phyloP scores from a whole-genome alignment of 2,329 filamentous ascomycete genomes.

The Scopulariopsis brevicaulis region DNA sequence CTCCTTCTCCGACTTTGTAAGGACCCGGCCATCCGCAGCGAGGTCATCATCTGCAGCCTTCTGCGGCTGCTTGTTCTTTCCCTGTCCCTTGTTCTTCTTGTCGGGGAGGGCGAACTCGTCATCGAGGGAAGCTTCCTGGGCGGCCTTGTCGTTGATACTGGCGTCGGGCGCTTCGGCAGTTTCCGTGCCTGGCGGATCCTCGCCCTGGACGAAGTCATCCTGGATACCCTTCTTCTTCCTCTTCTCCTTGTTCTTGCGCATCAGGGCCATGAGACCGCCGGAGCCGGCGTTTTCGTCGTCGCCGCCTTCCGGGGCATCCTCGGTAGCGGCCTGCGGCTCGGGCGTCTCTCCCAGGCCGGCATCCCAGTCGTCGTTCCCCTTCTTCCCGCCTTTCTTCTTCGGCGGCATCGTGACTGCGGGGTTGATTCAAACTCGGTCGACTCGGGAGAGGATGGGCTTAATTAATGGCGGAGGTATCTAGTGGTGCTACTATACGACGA shows the following conservation, averaged over 20 bases:
- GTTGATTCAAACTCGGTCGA: background rate
- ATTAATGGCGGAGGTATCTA: background rate
- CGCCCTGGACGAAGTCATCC: slow-evolving; percentile 54
- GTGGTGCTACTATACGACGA: background rate
- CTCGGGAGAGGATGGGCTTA: background rate
- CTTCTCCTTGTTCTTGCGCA: slow-evolving; percentile 75
- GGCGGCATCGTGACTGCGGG: slow-evolving; percentile 58
- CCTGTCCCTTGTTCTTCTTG: slow-evolving; percentile 58
- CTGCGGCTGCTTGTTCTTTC: slow-evolving; percentile 31
- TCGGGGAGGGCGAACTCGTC: slow-evolving; percentile 78
- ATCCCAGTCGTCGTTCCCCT: slow-evolving; percentile 86
- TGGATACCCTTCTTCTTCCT: slow-evolving; percentile 83
- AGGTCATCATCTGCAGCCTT: slow-evolving; percentile 36
- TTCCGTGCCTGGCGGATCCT: slow-evolving; percentile 36
- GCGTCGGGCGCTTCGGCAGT: slow-evolving; percentile 23
- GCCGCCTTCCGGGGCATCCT: slow-evolving; percentile 31
- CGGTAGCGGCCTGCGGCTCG: slow-evolving; percentile 26
- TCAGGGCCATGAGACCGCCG: slow-evolving; percentile 65
- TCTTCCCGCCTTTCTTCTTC: slow-evolving; percentile 87
- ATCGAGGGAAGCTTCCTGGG: slow-evolving; percentile 70
- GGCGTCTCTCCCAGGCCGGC: slow-evolving; percentile 69
- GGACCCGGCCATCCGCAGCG: slow-evolving; percentile 53
- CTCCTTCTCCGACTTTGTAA: slow-evolving; percentile 98
- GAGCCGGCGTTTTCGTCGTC: slow-evolving; percentile 41
- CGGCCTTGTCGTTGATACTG: slow-evolving; percentile 41